Percentiles rank a stretch among this genome's conserved stretches.
These are phyloP conservation scores for Ophiostoma australiae DNA, from an alignment of 2,329 filamentous ascomycete species.

Conservation along the genomic window DNA sequence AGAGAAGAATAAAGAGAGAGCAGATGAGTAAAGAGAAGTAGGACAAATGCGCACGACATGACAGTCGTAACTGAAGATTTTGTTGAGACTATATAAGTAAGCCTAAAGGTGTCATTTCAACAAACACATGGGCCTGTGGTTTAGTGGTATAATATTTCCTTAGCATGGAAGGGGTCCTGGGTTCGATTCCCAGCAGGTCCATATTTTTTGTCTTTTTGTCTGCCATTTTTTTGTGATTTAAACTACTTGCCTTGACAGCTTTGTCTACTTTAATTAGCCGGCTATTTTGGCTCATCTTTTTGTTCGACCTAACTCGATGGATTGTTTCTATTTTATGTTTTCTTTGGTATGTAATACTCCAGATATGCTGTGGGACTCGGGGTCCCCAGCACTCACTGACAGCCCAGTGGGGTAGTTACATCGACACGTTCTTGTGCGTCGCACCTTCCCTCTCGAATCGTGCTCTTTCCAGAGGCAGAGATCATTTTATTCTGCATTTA, in stretches of 20 bases:
- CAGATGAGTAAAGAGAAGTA: too few relatives aligned
- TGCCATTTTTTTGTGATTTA: background rate
- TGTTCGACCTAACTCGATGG: background rate
- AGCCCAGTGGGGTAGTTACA: background rate
- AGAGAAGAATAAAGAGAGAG: too few relatives aligned
- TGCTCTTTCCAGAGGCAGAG: background rate
- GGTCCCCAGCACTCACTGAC: background rate
- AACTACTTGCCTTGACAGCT: background rate
- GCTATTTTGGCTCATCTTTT: background rate
- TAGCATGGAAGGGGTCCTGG: conserved; percentile 5
- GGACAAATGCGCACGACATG: too few relatives aligned
- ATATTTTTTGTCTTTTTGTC: background rate
- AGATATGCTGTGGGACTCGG: background rate
- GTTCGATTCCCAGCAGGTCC: conserved; percentile 1
- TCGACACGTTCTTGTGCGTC: background rate
- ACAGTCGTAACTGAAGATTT: too few relatives aligned
- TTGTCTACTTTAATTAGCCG: background rate
- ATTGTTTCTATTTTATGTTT: background rate
- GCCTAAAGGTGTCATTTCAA: background rate
- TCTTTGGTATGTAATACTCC: background rate
- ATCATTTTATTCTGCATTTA: background rate
- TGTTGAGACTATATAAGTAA: too few relatives aligned
- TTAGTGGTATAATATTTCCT: conserved; percentile 9
- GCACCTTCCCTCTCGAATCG: background rate
- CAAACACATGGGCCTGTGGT: background rate